These are phyloP conservation scores for Gonapodya prolifera DNA, from an alignment of 192 early-diverging fungal species.

Conservation along the genomic window DNA sequence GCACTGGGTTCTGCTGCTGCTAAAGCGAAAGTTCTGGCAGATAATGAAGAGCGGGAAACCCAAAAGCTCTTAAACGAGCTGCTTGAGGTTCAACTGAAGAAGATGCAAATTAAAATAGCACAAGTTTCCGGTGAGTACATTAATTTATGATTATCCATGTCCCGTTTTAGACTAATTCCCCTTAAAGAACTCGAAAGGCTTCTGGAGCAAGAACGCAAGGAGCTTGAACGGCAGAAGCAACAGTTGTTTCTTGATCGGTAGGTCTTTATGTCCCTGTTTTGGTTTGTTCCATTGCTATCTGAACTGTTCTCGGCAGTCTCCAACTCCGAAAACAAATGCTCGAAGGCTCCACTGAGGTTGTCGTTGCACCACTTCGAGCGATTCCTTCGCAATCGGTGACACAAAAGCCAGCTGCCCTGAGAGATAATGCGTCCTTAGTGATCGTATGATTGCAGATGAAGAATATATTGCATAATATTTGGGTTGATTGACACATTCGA, in stretches of 20 bases:
- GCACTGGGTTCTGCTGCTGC: slow-evolving; percentile 88
- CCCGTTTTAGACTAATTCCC: background rate
- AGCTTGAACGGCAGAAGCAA: slow-evolving; percentile 53
- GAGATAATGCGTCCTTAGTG: background rate
- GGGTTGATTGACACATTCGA: too few relatives aligned
- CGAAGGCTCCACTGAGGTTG: background rate
- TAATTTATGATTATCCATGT: background rate
- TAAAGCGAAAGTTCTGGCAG: slow-evolving; percentile 69
- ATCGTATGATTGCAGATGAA: too few relatives aligned
- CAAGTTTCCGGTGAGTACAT: slow-evolving; percentile 22
- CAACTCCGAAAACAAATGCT: slow-evolving; percentile 3
- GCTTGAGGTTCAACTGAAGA: slow-evolving; percentile 76
- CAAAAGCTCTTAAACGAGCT: slow-evolving; percentile 65
- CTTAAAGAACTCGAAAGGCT: slow-evolving; percentile 84
- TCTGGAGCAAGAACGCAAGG: slow-evolving; percentile 74
- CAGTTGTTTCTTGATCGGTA: slow-evolving; percentile 6
- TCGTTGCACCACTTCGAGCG: background rate
- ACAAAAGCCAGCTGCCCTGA: background rate
- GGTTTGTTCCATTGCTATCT: background rate
- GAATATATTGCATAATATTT: too few relatives aligned
- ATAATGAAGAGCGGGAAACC: slow-evolving; percentile 77
- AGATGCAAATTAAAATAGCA: slow-evolving; percentile 82
- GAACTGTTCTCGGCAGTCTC: background rate
- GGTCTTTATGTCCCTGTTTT: background rate
- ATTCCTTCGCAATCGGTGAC: too few relatives aligned